These are phyloP conservation scores for Tricholoma hemisulphureum DNA, from an alignment of 768 basidiomycete genomes.

Conservation along the genomic window DNA sequence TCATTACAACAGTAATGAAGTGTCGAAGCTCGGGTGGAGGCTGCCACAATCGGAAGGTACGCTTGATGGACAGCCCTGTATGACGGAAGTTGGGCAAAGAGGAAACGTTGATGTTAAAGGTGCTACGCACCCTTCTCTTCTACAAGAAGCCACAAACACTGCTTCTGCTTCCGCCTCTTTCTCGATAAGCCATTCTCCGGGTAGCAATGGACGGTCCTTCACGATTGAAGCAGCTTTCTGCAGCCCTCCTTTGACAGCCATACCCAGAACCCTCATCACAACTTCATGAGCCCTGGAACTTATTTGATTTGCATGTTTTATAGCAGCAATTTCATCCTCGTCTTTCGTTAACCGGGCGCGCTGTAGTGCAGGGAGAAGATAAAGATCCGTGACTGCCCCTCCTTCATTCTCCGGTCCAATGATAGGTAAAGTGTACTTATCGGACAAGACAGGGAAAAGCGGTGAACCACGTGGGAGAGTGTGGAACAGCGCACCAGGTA, in stretches of 20 bases:
- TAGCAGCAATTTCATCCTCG: slow-evolving; percentile 65
- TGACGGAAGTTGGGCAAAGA: slow-evolving; percentile 1
- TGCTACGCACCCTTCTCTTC: slow-evolving; percentile 75
- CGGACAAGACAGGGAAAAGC: slow-evolving; percentile 51
- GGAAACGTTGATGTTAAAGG: background rate
- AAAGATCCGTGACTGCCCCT: slow-evolving; percentile 49
- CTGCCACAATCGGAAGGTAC: slow-evolving; percentile 91
- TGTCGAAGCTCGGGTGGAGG: slow-evolving; percentile 81
- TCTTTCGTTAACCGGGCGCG: slow-evolving; percentile 79
- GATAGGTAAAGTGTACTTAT: slow-evolving; percentile 39
- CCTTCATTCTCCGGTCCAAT: slow-evolving; percentile 32
- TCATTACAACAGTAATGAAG: slow-evolving; percentile 96
- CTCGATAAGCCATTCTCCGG: slow-evolving; percentile 84
- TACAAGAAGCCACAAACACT: slow-evolving; percentile 86
- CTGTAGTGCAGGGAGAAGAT: slow-evolving; percentile 79
- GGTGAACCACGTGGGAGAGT: slow-evolving; percentile 53
- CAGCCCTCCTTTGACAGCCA: slow-evolving; percentile 60
- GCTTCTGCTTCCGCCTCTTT: slow-evolving; percentile 95
- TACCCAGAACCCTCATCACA: slow-evolving; percentile 88
- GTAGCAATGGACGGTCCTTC: slow-evolving; percentile 53
- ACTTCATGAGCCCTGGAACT: slow-evolving; percentile 88
- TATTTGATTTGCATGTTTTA: slow-evolving; percentile 80
- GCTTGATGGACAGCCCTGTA: slow-evolving; percentile 79
- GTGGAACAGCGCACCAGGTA: slow-evolving; percentile 62
- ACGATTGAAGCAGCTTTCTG: slow-evolving; percentile 43